Percentiles rank a stretch among this genome's conserved stretches.
Evolutionary conservation across 2,329 filamentous ascomycete species (phyloP).

Genomic region (Colletotrichum incanum): DNA sequence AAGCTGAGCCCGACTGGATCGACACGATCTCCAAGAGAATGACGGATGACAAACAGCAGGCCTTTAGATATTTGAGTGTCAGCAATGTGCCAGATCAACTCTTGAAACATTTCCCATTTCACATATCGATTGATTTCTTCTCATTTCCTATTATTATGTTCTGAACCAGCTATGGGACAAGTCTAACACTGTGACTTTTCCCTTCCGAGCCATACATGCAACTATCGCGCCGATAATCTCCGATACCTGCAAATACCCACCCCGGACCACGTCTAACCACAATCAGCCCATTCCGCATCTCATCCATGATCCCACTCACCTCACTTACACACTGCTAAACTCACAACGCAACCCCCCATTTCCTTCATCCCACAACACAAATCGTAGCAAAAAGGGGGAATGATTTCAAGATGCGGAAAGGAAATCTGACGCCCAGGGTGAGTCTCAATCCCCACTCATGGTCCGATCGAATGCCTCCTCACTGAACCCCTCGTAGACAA

Average conservation of each 20-base stretch:
- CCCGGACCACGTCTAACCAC: background rate
- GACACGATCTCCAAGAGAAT: background rate
- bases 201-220: background rate
- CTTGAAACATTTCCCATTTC: background rate
- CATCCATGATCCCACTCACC: conserved; percentile 10
- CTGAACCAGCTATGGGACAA: background rate
- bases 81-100: background rate
- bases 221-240: background rate
- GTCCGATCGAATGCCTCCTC: background rate
- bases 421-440: conserved; percentile 43
- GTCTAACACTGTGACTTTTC: background rate
- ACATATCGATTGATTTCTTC: background rate
- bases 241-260: conserved; percentile 20
- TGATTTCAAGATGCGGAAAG: conserved; percentile 36
- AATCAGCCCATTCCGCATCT: conserved; percentile 37
- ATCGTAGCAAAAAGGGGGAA: background rate
- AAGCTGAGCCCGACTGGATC: background rate
- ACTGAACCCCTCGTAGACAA: conserved; percentile 51
- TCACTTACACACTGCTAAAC: conserved; percentile 26
- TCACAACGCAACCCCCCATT: background rate
- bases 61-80: background rate
- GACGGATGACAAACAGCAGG: background rate
- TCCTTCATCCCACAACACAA: background rate
- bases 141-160: too few species aligned
- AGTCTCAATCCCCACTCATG: background rate